phyloP scores from a whole-genome alignment of 2,329 filamentous ascomycete genomes.

The Fusarium sp. region DNA sequence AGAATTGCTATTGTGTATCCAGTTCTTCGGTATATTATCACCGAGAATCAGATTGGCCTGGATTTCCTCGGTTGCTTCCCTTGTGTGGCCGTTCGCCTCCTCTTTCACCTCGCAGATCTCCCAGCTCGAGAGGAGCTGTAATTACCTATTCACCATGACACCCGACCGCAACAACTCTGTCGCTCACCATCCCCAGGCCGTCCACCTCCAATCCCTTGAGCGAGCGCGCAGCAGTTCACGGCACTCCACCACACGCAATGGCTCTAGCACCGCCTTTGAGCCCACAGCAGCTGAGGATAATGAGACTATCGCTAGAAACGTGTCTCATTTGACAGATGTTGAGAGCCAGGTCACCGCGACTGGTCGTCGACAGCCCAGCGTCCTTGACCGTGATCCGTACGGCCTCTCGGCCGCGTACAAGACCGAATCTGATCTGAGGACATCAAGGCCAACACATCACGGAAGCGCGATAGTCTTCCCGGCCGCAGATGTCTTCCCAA shows the following conservation, averaged over 20 bases:
- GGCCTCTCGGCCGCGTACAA: constrained; percentile 84
- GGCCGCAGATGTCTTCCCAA: constrained; percentile 36
- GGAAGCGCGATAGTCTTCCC: constrained; percentile 73
- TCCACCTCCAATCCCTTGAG: constrained; percentile 57
- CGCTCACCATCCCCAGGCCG: constrained; percentile 62
- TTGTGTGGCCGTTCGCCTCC: not conserved
- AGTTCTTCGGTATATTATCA: constrained; percentile 6
- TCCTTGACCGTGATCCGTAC: constrained; percentile 82
- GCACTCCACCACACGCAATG: constrained; percentile 51
- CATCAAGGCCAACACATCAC: constrained; percentile 85
- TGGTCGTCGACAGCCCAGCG: constrained; percentile 54
- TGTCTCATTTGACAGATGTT: constrained; percentile 60
- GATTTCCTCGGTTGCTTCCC: not conserved
- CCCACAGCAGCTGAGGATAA: constrained; percentile 54
- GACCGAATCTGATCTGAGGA: constrained; percentile 77
- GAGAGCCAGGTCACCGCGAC: constrained; percentile 62
- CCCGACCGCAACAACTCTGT: constrained; percentile 59
- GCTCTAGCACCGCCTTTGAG: constrained; percentile 64
- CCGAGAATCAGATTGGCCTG: not conserved
- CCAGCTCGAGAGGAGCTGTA: not conserved
- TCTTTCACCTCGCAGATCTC: not conserved
- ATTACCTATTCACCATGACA: constrained; percentile 54
- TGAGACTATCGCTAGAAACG: constrained; percentile 61
- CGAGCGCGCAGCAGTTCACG: constrained; percentile 50
- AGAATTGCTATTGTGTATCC: constrained; percentile 1